Evolutionary conservation across 2,329 filamentous ascomycete genomes (phyloP).

Genomic region (Trichoderma aggressivum): DNA sequence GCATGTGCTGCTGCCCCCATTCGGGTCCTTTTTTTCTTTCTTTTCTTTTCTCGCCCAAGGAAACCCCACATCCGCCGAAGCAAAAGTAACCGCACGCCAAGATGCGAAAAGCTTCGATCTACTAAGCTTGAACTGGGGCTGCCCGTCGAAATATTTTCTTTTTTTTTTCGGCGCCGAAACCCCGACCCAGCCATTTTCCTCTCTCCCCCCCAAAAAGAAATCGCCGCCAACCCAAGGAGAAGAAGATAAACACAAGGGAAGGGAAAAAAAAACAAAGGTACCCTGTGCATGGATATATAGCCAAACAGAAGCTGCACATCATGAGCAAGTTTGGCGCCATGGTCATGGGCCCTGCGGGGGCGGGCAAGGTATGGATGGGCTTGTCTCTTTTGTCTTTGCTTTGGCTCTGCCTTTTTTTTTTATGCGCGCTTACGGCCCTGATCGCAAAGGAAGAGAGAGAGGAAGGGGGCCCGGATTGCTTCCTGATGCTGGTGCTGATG

Average conservation of each 20-base stretch:
- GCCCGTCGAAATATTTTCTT: neutral
- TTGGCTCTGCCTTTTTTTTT: neutral
- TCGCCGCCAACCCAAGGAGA: neutral
- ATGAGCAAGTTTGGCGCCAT: slow-evolving; percentile 96
- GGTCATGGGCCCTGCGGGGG: slow-evolving; percentile 93
- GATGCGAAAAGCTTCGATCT: neutral
- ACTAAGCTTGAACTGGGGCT: neutral
- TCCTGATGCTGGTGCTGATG: neutral
- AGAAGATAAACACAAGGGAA: neutral
- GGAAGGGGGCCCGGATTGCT: neutral
- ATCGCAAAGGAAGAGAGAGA: neutral
- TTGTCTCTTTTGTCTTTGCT: slow-evolving; percentile 13
- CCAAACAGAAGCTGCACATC: slow-evolving; percentile 22
- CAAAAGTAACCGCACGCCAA: neutral
- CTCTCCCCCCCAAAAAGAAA: neutral
- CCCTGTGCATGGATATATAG: neutral
- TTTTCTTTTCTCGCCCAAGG: neutral
- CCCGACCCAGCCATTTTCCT: neutral
- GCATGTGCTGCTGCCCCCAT: neutral
- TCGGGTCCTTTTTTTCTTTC: neutral
- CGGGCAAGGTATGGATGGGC: slow-evolving; percentile 70
- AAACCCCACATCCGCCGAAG: neutral
- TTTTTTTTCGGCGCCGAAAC: neutral
- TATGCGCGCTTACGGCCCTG: slow-evolving; percentile 10
- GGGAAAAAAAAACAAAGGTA: too few relatives aligned